These are phyloP conservation scores for Styphnolobium japonicum DNA, from an alignment of 306 rosid species.

Conservation along the genomic window DNA sequence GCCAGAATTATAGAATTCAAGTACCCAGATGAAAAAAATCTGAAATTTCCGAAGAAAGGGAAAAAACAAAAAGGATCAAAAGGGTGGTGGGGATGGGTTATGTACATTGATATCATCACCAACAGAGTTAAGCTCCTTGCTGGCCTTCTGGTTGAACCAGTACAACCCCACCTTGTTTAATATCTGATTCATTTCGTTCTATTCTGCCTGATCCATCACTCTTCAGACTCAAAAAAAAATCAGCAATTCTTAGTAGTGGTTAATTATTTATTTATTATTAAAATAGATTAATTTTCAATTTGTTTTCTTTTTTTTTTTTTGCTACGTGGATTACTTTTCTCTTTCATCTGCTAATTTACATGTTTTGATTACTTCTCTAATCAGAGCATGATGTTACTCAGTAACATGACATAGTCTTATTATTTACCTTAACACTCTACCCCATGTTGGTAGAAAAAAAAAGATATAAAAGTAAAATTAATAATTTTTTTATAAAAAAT, in stretches of 20 bases:
- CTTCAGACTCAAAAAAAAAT: not conserved
- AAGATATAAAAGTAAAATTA: no score
- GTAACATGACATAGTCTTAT: no score
- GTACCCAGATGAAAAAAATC: not conserved
- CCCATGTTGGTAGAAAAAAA: no score
- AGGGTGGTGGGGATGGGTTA: slow-evolving; percentile 1
- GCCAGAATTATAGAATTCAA: not conserved
- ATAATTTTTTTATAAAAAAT: no score
- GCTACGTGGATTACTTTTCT: not conserved
- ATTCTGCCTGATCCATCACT: not conserved
- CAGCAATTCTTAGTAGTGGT: not conserved
- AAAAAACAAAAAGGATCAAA: not conserved
- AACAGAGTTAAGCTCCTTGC: slow-evolving; percentile 66
- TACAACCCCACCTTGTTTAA: slow-evolving; percentile 86
- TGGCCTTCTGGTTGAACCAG: slow-evolving; percentile 80
- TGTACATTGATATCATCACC: slow-evolving; percentile 75
- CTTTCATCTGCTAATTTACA: no score
- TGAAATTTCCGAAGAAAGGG: not conserved
- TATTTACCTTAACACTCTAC: no score
- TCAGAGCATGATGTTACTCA: no score
- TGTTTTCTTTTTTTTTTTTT: not conserved
- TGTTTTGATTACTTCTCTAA: no score
- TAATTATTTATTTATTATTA: not conserved
- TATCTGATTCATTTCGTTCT: slow-evolving; percentile 67
- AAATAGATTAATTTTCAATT: no score